Base-by-base conservation (phyloP, 1,139 yeast genomes). In the Spencermartinsiella ligniputridi region DNA sequence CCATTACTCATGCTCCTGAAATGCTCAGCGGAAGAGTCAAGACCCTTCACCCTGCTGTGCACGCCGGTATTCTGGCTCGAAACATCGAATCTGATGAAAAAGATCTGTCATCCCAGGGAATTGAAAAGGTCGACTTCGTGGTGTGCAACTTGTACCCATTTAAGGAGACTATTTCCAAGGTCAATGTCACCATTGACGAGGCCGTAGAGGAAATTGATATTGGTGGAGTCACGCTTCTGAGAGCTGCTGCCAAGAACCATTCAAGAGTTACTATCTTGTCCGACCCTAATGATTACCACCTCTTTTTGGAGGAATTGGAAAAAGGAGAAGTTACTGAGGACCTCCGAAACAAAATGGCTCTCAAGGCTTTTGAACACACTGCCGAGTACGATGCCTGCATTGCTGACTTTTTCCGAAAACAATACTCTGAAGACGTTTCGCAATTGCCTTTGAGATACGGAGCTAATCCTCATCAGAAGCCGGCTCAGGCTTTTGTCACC, bases 231-330 rank as follows among this genome's bases (percentile, higher is more conserved):
- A 92, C 98, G 39, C 75, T 92, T 54, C 75, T 92, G 67, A 83
- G 98, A 70, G 98, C 98, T 41, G 98, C 98, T 49, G 98, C 98
- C 52, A 92, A 92, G 75, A 92, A 92, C 72, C 98, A 92, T 68
- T 75, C 95, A 50, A 81, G 98, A 70, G 98, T 92, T 50, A 86
- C 96, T 50, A 90, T 92, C 54, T 75, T 92, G 61, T 85, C 95
- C 29, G 98, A 92, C 69, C 98, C 98, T 54, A 74, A 74, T 49
- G 98, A 92, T 70, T 92, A 92, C 69, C 81, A 96, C 43, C 78
- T 75, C 40, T 92, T 92, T 69, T 72, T 92, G 56, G 79, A 81
- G 64, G 96, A 92, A 69, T 77, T 92, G 62, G 87, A 81, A 58
- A 77, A 68, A 44, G 94, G 94, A 44, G 88, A 81, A 60, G 78